Evolutionary conservation across 495 filamentous ascomycete genomes (phyloP), one percentile per base, ranked within the genome.

Genomic region (Oidiodendron maius): DNA sequence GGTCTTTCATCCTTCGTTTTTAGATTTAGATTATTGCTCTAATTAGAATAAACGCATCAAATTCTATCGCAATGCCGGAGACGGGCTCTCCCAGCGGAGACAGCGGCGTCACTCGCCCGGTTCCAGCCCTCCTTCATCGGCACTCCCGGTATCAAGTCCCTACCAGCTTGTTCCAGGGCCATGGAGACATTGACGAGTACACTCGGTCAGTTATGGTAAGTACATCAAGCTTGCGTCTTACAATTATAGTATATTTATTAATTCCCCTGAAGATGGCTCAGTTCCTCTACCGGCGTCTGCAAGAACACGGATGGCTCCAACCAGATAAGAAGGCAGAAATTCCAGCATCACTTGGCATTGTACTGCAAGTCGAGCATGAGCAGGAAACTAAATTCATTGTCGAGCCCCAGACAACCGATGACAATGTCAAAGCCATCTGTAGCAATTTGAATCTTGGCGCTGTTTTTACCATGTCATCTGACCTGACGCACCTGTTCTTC

Each of bases 381-480:
- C 15, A 28, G 10, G 35, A 37, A 13, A 15, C n/a, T 15, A 5
- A 15, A 17, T 45, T 4, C 25, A 45, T 32, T 26, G 10, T 28
- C 6, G 42, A 45, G 15, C 48, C 48, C 10, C 17, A 20, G 12
- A 2, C 24, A 4, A 4, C 36, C 21, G 26, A 47, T 18, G 15
- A 25, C 2, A 51, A 57, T 11, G 45, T 66, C 15, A 46, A 61
- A 9, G 43, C 25, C 11, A 58, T 60, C 17, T 54, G 64, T 8
- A 48, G 58, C 22, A 58, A 36, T 35, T 53, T 65, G 5, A 55
- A 53, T 37, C 61, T 55, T 15, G 44, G 38, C 13, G 61, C 65
- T 12, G 61, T 62, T 15, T 65, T 67, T 52, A 65, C 64, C 2
- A 67, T 67, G 64, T 58, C 52, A 11, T 57, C 61, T 18, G 61